A percentile compares a stretch with the other conserved stretches of the same genome.
Conservation (phyloP, 768 basidiomycete genomes). For the Collybia mongolica region DNA sequence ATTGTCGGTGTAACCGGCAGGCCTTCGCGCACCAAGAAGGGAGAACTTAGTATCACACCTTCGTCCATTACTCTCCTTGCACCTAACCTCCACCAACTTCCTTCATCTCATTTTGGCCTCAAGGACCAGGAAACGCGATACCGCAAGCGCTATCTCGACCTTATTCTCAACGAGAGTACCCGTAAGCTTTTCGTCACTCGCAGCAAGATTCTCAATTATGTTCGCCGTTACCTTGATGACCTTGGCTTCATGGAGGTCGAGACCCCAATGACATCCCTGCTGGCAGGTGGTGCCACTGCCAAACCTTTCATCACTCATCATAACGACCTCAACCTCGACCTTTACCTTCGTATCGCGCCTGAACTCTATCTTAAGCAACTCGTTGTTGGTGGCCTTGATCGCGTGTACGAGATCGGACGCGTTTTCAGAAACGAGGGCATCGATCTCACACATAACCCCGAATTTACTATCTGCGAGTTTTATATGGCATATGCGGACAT, state of each 20-base stretch:
- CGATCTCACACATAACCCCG: slow-evolving; percentile 98
- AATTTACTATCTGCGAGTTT: slow-evolving; percentile 99
- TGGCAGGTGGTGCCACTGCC: slow-evolving; percentile 96
- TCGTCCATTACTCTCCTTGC: slow-evolving; percentile 83
- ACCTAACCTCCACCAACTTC: slow-evolving; percentile 95
- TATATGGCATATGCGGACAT: slow-evolving; percentile 99
- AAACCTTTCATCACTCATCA: slow-evolving; percentile 99
- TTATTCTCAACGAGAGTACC: slow-evolving; percentile 90
- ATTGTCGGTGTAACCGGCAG: slow-evolving; percentile 90
- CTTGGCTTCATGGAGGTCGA: slow-evolving; percentile 98
- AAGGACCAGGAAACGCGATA: slow-evolving; percentile 98
- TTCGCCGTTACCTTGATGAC: slow-evolving; percentile 85
- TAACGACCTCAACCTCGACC: slow-evolving; percentile 95
- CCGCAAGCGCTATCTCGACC: slow-evolving; percentile 97
- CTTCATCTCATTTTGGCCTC: slow-evolving; percentile 88
- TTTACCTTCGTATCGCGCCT: slow-evolving; percentile 96
- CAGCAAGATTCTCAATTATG: slow-evolving; percentile 87
- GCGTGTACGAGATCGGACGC: slow-evolving; percentile 97
- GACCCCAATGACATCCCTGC: slow-evolving; percentile 96
- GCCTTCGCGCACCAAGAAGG: slow-evolving; percentile 92
- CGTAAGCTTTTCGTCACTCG: slow-evolving; percentile 91
- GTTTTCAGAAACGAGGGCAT: slow-evolving; percentile 99
- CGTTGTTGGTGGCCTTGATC: slow-evolving; percentile 93
- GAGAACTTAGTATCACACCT: slow-evolving; percentile 90
- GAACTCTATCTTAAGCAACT: slow-evolving; percentile 98